Conservation (phyloP, 1,284 basidiomycete species). For the Microbotryum intermedium region DNA sequence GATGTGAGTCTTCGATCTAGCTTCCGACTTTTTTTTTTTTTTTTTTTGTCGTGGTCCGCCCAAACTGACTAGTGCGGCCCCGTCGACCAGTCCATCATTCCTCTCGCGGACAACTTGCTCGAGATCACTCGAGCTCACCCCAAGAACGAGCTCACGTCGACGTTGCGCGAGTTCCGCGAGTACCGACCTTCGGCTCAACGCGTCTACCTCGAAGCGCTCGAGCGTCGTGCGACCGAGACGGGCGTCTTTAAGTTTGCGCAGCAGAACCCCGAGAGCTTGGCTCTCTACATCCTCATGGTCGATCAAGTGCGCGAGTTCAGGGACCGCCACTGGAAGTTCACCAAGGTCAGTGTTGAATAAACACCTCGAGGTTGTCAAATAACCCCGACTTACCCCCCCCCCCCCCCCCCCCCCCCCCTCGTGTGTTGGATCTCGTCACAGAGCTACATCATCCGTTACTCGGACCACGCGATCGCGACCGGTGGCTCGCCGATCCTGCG, state of each 20-base stretch:
- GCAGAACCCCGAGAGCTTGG: constrained; percentile 12
- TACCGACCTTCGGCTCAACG: constrained; percentile 34
- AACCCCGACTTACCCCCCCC: neutral
- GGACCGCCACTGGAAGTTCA: constrained; percentile 20
- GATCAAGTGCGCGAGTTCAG: constrained; percentile 37
- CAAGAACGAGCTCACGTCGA: constrained; percentile 35
- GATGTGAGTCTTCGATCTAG: constrained; percentile 21
- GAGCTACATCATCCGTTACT: constrained; percentile 34
- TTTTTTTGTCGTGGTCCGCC: neutral
- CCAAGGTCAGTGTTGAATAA: neutral
- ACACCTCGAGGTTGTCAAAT: neutral
- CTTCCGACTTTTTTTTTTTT: neutral
- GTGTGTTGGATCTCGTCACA: neutral
- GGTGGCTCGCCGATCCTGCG: constrained; percentile 35
- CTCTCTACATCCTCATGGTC: constrained; percentile 34
- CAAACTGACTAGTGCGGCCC: neutral
- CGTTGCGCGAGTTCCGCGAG: constrained; percentile 35
- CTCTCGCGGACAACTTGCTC: constrained; percentile 35
- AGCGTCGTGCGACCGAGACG: constrained; percentile 29
- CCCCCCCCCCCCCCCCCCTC: too few species aligned
- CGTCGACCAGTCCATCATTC: constrained; percentile 32
- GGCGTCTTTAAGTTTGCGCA: constrained; percentile 30
- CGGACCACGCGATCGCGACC: constrained; percentile 34
- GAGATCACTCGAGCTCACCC: constrained; percentile 36
- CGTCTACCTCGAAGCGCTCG: constrained; percentile 33